Conservation (phyloP, 129 eudicot genomes). For the Apium graveolens region DNA sequence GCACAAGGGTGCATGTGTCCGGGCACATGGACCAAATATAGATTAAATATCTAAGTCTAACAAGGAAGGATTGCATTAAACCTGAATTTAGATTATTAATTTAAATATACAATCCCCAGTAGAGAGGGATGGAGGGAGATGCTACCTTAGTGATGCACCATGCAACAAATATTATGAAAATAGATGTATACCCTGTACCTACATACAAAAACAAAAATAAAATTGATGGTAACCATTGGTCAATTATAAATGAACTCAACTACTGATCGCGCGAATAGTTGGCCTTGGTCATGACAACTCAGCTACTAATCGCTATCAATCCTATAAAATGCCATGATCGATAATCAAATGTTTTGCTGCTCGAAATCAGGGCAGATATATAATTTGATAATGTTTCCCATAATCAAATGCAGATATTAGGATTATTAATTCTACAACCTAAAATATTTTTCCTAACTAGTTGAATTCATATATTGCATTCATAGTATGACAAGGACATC, state of each 20-base stretch:
- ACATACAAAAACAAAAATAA: conserved; percentile 10
- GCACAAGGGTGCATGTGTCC: background rate
- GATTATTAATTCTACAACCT: background rate
- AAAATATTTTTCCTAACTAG: background rate
- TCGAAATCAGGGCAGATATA: background rate
- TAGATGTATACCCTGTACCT: conserved; percentile 70
- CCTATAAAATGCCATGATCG: background rate
- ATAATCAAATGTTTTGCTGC: background rate
- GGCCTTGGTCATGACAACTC: too few species aligned
- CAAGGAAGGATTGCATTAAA: conserved; percentile 13
- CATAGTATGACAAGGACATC: conserved; percentile 48
- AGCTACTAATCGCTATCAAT: background rate
- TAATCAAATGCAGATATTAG: background rate
- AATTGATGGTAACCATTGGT: background rate
- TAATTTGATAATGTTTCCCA: background rate
- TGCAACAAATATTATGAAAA: conserved; percentile 60
- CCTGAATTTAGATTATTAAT: conserved; percentile 55
- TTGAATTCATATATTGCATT: background rate
- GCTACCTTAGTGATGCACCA: conserved; percentile 85
- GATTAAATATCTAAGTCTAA: background rate
- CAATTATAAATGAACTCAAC: too few species aligned
- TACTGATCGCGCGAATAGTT: background rate
- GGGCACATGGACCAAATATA: background rate
- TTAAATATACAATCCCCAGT: background rate
- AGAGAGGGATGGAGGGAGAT: conserved; percentile 5